These are phyloP conservation scores for Aphanomyces stellatus DNA, from an alignment of 352 stramenopile species.

Conservation along the genomic window DNA sequence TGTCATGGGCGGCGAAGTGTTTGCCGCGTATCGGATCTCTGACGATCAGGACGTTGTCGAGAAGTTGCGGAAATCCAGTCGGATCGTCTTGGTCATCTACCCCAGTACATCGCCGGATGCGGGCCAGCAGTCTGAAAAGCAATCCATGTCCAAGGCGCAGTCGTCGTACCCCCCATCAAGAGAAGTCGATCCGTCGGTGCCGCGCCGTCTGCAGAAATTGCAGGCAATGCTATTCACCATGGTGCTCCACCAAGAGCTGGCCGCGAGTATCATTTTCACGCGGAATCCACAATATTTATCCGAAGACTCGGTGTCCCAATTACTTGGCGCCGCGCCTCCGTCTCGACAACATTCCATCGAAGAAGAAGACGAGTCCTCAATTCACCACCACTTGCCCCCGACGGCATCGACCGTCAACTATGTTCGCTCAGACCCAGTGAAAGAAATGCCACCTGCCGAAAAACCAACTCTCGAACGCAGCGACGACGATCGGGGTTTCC, in stretches of 20 bases:
- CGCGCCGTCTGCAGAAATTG: slow-evolving; percentile 52
- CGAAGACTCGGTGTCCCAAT: slow-evolving; percentile 4
- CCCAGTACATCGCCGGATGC: slow-evolving; percentile 44
- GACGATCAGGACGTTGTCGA: slow-evolving; percentile 51
- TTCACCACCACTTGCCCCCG: no score
- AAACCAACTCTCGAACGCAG: no score
- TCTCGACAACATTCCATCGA: no score
- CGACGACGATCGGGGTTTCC: no score
- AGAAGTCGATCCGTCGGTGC: slow-evolving; percentile 27
- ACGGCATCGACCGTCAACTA: no score
- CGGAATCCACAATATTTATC: slow-evolving; percentile 33
- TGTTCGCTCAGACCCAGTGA: no score
- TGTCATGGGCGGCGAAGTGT: slow-evolving; percentile 60
- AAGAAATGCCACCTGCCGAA: no score
- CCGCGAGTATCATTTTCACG: slow-evolving; percentile 74
- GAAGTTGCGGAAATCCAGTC: slow-evolving; percentile 37
- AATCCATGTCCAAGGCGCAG: not conserved
- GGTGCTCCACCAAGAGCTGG: slow-evolving; percentile 71
- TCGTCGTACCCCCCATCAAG: not conserved
- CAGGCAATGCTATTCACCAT: slow-evolving; percentile 55
- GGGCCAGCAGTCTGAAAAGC: slow-evolving; percentile 22
- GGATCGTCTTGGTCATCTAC: slow-evolving; percentile 53
- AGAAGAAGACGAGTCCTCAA: no score
- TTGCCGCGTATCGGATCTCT: slow-evolving; percentile 44
- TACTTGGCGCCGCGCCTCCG: not conserved